Base-by-base conservation (phyloP, 495 filamentous ascomycete species). In the Aspergillus haitiensis region DNA sequence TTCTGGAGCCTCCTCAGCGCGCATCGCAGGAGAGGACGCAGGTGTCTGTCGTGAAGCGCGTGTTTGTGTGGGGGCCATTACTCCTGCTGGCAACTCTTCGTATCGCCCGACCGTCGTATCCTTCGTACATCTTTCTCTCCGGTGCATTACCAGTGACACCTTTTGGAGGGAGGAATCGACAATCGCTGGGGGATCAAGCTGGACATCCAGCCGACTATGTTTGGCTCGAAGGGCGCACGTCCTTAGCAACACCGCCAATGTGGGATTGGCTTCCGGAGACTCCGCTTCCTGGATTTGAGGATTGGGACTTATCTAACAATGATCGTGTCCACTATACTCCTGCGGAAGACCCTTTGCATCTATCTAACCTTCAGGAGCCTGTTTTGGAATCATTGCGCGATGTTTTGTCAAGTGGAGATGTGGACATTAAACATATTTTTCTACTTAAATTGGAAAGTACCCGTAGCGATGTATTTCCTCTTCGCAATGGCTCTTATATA, bases 401-500 rank as follows among this genome's bases (percentile, higher is more conserved):
- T 16, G 66, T 67, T 7, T 36, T 81, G 36, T 63, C 67, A 1
- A 62, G 68, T 13, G 67, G 68, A 8, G 61, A 71, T n/a, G 66
- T 80, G 16, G 70, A 72, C 12, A 80, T 82, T 60, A 80, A 79
- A 58, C 78, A 82, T 52, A 64, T 82, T 36, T 67, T 81, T 39
- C 33, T 81, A 16, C 54, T 82, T 16, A 77, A 78, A 46, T 67
- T 82, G 16, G 79, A 82, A 55, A 79, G 77, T 47, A 79, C 79
- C 0, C 74, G 79, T 12, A 73, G 69, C 16, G 79, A 82, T 63
- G 72, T 80, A 27, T 81, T 82, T 59, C 79, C 79, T 5, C 53
- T 82, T 27, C 67, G 70, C 31, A 81, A 81, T 42, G 73, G 75
- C 45, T 70, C 69, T 5, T 70, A 67, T 18, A 67, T 80, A 33